Base-by-base conservation (phyloP, 306 rosid genomes). In the Senna siamea region DNA sequence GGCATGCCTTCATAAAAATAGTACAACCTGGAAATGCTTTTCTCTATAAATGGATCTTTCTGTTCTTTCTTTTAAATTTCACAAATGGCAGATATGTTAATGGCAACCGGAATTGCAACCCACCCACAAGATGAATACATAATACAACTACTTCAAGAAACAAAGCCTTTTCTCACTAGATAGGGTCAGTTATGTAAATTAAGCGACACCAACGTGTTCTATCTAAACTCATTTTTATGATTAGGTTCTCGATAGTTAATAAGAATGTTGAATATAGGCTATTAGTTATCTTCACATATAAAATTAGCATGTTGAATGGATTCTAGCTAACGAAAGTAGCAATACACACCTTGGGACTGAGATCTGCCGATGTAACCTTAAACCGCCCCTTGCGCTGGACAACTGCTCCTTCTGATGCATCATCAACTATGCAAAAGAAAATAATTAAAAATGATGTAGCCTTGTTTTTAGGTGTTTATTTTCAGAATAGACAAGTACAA, bases 361-460 rank as follows among this genome's bases (percentile, higher is more conserved):
- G 84, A 44, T 95, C 99, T 9, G 95, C 92, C 0, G 89, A 79
- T 58, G 91, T 95, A 69, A 95, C 97, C 85, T 95, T 86, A 85
- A 95, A 95, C 72, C 99, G 95, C 61, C 99, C 98, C 85, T 80
- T 92, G 43, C 85, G 86, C 71, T 90, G 97, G 73, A 92, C 87
- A 77, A 92, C 75, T 41, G 98, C 89, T 62, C 68, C 68, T 70
- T 95, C 99, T 35, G 98, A 87, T 48, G 87, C 34, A 90, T 95
- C 97, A 46, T 92, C 99, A 55, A 79, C 99, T 92, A 82, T 73
- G 56, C 47, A 44, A n/a, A 38, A 38, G 23, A 44, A 76, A 81
- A 26, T 74, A 74, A 64, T 55, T 23, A 34, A 32, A 17, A 28
- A 26, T 17, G 11, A 11, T 13, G 56, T 17, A 72, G 69, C 51